phyloP scores from a whole-genome alignment of 2,329 filamentous ascomycete genomes.

The Phaeosphaeriaceae sp. region DNA sequence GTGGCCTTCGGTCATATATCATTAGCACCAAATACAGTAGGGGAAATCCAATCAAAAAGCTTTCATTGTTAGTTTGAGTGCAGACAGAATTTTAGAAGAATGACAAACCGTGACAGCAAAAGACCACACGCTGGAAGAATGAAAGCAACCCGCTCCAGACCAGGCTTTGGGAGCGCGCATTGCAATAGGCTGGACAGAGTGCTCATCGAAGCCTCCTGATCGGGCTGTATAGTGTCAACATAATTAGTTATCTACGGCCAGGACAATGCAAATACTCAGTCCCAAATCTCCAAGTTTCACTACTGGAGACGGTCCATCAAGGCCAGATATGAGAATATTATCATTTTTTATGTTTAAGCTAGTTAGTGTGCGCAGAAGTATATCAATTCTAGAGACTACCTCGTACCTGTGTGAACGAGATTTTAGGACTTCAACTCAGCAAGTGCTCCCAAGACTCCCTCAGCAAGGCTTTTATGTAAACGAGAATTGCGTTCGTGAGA shows the following conservation, averaged over 20 bases:
- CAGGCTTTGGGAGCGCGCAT: constrained; percentile 10
- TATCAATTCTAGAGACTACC: too few species aligned
- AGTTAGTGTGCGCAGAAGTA: too few species aligned
- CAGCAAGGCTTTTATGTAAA: constrained; percentile 16
- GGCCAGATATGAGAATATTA: too few species aligned
- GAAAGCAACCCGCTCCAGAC: constrained; percentile 17
- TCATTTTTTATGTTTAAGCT: too few species aligned
- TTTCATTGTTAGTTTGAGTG: too few species aligned
- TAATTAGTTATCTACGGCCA: neutral
- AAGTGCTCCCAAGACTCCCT: constrained; percentile 14
- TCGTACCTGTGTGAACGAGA: too few species aligned
- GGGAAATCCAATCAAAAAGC: too few species aligned
- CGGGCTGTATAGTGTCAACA: neutral
- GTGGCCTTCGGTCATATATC: too few species aligned
- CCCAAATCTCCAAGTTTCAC: too few species aligned
- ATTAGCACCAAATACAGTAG: too few species aligned
- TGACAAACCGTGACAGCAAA: constrained; percentile 25
- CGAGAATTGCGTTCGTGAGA: constrained; percentile 24
- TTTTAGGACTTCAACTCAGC: too few species aligned
- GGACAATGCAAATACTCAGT: neutral
- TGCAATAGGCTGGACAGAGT: constrained; percentile 5
- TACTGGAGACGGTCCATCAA: too few species aligned
- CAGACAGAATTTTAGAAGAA: neutral
- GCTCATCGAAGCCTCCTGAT: neutral
- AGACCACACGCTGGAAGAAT: constrained; percentile 30